Base-by-base conservation (phyloP, 169 alveolate species). In the Plasmodium yoelii region DNA sequence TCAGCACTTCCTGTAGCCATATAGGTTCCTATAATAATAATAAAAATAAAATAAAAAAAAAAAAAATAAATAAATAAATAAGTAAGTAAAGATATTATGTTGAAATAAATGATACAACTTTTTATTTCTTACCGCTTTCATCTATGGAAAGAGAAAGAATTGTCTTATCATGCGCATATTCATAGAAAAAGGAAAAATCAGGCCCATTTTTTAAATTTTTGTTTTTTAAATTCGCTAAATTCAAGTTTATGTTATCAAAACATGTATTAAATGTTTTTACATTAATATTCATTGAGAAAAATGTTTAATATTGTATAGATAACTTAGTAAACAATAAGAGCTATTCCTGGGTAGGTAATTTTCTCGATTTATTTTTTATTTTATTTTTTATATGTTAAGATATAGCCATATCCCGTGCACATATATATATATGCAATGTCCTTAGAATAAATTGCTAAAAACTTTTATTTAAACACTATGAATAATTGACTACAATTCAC, bases 1-100 rank as follows among this genome's bases (percentile, higher is more conserved):
- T 86, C 91, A 42, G 91, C 73, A 55, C 91, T 86, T 18, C 72
- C 91, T 13, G 87, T 86, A 44, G 72, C 91, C 91, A 86, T 68
- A 42, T 86, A 63, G 26, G 87, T 86, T 39, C 91, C 91, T 86
- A 59, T 51, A 64, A 61, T 46, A 60, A n/a, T n/a, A n/a, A n/a
- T n/a, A n/a, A n/a, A n/a, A n/a, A n/a, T n/a, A n/a, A n/a, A n/a
- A n/a, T n/a, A n/a, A n/a, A n/a, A n/a, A n/a, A n/a, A n/a, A n/a
- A n/a, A n/a, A n/a, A n/a, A n/a, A n/a, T n/a, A n/a, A n/a, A n/a
- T n/a, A n/a, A n/a, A n/a, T n/a, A n/a, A n/a, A n/a, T n/a, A n/a
- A n/a, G n/a, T n/a, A n/a, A n/a, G n/a, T 64, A 28, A 12, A 64
- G 26, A 64, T 1, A 34, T 28, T 2, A 39, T 55, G 0, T 64